Conservation (phyloP, 148 eudicot species). For the Chenopodium berlandieri region DNA sequence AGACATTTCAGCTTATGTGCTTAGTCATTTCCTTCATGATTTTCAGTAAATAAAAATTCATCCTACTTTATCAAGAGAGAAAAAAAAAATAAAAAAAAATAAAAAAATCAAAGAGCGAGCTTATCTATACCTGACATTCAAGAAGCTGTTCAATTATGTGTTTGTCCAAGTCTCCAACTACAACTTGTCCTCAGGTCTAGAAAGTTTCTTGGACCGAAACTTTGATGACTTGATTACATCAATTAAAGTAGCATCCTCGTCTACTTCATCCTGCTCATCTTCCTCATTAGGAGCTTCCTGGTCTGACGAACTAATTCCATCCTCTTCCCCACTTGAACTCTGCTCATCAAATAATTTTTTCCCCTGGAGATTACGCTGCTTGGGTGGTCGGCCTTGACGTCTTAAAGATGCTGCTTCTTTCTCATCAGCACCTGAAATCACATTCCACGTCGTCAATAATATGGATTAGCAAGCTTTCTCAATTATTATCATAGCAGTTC, state of each 20-base stretch:
- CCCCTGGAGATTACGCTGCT: conserved; percentile 57
- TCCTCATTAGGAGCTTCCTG: conserved; percentile 68
- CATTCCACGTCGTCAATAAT: conserved; percentile 23
- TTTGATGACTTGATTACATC: conserved; percentile 65
- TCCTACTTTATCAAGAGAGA: neutral
- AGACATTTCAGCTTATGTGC: neutral
- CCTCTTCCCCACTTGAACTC: conserved; percentile 91
- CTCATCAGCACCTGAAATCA: conserved; percentile 50
- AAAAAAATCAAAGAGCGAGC: neutral
- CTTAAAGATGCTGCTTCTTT: conserved; percentile 62
- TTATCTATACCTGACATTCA: conserved; percentile 46
- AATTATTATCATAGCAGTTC: neutral
- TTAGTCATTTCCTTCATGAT: neutral
- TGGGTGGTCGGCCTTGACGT: conserved; percentile 75
- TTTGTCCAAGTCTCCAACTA: conserved; percentile 34
- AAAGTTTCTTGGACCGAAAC: conserved; percentile 54
- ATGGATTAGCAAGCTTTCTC: neutral
- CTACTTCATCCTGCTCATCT: conserved; percentile 58
- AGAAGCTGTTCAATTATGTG: conserved; percentile 40
- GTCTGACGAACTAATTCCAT: conserved; percentile 72
- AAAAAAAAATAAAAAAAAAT: no score
- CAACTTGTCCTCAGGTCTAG: conserved; percentile 40
- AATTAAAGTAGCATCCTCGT: conserved; percentile 77
- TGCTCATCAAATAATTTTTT: conserved; percentile 86
- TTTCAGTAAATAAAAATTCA: neutral